phyloP scores from a whole-genome alignment of 805 yeast genomes.

The Candida parachauliodes region DNA sequence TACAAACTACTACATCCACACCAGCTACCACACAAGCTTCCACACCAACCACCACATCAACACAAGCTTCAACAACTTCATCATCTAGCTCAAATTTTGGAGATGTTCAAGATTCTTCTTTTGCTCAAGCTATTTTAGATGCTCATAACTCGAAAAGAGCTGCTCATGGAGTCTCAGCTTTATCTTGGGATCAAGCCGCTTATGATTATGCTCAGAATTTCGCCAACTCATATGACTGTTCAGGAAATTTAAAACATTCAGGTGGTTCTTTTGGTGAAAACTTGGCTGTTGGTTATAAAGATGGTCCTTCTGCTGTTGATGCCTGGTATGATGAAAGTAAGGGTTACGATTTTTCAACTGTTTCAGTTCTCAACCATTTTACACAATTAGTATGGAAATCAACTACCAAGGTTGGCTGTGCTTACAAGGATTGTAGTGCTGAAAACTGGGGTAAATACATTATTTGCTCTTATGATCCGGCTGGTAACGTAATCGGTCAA shows the following conservation, averaged over 20 bases:
- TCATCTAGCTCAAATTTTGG: constrained; percentile 9
- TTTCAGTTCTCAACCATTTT: constrained; percentile 54
- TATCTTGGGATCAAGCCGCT: constrained; percentile 54
- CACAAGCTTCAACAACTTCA: constrained; percentile 1
- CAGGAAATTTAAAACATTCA: constrained; percentile 34
- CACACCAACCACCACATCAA: constrained; percentile 11
- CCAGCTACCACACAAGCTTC: constrained; percentile 13
- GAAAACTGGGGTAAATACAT: constrained; percentile 51
- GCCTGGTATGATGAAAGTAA: constrained; percentile 42
- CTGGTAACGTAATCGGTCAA: constrained; percentile 64
- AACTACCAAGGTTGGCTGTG: constrained; percentile 68
- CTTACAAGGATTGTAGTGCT: constrained; percentile 54
- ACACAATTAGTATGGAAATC: constrained; percentile 76
- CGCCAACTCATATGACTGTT: constrained; percentile 47
- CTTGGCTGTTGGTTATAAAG: constrained; percentile 34
- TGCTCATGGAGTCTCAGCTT: constrained; percentile 45
- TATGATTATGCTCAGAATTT: constrained; percentile 50
- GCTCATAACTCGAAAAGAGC: constrained; percentile 62
- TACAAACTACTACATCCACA: background rate
- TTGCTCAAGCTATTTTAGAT: constrained; percentile 46
- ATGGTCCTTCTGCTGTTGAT: constrained; percentile 27
- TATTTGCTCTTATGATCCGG: constrained; percentile 70
- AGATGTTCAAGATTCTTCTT: constrained; percentile 19
- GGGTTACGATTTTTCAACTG: constrained; percentile 22
- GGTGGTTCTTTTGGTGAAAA: constrained; percentile 42